Evolutionary conservation across 1,284 basidiomycete genomes (phyloP).

Genomic region (Ustilago trichophora): DNA sequence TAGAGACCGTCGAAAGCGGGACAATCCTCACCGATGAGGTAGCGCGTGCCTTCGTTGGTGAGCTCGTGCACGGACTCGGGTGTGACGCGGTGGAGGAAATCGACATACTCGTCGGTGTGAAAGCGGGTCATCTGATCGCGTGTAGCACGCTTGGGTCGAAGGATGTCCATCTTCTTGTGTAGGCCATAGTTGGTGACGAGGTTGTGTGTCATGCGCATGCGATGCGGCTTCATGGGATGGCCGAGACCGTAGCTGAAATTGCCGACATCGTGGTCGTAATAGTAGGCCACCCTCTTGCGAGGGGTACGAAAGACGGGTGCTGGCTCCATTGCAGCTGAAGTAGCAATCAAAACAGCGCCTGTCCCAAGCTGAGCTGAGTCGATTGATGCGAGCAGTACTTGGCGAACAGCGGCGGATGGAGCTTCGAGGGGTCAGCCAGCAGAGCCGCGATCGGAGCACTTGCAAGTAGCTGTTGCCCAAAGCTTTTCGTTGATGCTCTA

Average conservation of each 20-base stretch:
- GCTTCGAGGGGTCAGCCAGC: no score
- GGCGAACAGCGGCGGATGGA: no score
- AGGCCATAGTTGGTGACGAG: constrained; percentile 89
- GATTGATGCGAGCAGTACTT: no score
- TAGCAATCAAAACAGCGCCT: no score
- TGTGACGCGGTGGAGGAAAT: constrained; percentile 85
- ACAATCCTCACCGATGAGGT: constrained; percentile 82
- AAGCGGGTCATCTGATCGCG: constrained; percentile 87
- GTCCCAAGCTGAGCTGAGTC: no score
- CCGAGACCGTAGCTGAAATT: constrained; percentile 85
- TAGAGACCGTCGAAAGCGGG: constrained; percentile 95
- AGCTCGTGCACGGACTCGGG: constrained; percentile 71
- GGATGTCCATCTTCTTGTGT: constrained; percentile 87
- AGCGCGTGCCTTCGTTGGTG: constrained; percentile 76
- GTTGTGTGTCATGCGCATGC: constrained; percentile 77
- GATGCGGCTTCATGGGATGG: constrained; percentile 90
- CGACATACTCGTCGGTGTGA: constrained; percentile 97
- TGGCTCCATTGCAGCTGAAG: constrained; percentile 43
- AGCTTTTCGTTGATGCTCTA: no score
- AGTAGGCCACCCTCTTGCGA: constrained; percentile 53
- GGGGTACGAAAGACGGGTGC: constrained; percentile 50
- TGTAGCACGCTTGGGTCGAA: constrained; percentile 81
- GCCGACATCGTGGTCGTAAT: constrained; percentile 74
- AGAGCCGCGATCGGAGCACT: no score
- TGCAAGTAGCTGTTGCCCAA: no score